A percentile compares a stretch with the other conserved stretches of the same genome.
These are phyloP conservation scores for Leishmania tropica DNA, from an alignment of 208 protist species.

Conservation along the genomic window DNA sequence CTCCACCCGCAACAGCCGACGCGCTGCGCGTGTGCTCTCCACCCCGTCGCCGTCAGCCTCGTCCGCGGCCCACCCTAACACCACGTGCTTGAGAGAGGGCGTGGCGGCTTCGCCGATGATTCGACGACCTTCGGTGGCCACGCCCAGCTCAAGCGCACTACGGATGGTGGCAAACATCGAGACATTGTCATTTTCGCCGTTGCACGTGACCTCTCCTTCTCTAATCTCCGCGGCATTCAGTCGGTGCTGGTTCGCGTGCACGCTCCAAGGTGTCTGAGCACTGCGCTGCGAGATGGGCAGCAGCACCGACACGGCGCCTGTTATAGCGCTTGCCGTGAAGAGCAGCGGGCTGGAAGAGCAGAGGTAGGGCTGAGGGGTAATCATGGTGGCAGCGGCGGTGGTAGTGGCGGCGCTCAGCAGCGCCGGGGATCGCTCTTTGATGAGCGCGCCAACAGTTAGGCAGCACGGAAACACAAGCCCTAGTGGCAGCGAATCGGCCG, in stretches of 20 bases:
- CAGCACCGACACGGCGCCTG: conserved; percentile 32
- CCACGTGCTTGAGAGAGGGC: conserved; percentile 42
- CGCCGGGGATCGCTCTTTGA: conserved; percentile 38
- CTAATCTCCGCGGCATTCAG: neutral
- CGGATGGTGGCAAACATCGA: conserved; percentile 12
- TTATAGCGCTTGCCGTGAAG: conserved; percentile 36
- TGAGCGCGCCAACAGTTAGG: conserved; percentile 27
- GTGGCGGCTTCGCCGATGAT: conserved; percentile 38
- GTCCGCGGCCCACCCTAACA: conserved; percentile 17
- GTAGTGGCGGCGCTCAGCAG: conserved; percentile 8
- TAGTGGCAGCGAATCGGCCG: conserved; percentile 22
- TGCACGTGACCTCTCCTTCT: neutral
- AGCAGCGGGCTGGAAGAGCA: conserved; percentile 41
- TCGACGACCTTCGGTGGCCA: conserved; percentile 38
- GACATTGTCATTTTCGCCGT: neutral
- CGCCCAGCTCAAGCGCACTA: conserved; percentile 26
- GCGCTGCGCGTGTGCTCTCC: neutral
- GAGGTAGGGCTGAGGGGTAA: conserved; percentile 47
- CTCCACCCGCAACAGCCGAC: neutral
- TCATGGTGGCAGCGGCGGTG: conserved; percentile 8
- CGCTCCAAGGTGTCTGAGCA: conserved; percentile 24
- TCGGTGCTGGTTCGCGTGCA: neutral
- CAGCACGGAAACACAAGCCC: conserved; percentile 25
- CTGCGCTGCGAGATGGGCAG: conserved; percentile 33
- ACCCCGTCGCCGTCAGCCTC: conserved; percentile 2